These are phyloP conservation scores for Neolentinus lepideus DNA, from an alignment of 1,284 basidiomycete species.

Conservation along the genomic window DNA sequence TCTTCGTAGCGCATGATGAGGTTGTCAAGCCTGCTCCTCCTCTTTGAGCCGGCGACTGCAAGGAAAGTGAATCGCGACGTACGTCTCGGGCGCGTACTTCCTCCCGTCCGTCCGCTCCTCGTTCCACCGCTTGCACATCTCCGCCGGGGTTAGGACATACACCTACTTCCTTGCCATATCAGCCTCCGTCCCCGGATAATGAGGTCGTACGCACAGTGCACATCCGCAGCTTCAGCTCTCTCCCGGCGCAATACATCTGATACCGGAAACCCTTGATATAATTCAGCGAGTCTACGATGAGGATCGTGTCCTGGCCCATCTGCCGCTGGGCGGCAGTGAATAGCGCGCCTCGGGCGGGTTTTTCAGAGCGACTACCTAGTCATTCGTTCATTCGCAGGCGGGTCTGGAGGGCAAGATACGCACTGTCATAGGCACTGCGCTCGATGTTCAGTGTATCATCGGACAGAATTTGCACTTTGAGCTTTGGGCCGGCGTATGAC, in stretches of 20 bases:
- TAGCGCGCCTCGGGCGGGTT: conserved; percentile 82
- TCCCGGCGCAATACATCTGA: conserved; percentile 94
- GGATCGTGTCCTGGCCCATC: conserved; percentile 66
- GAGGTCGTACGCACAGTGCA: conserved; percentile 68
- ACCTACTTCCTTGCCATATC: conserved; percentile 38
- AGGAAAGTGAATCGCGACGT: conserved; percentile 21
- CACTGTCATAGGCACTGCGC: conserved; percentile 72
- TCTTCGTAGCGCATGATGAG: conserved; percentile 90
- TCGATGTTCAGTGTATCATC: conserved; percentile 70
- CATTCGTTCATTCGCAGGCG: conserved; percentile 1
- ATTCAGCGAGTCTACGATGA: conserved; percentile 88
- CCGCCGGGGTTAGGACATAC: conserved; percentile 73
- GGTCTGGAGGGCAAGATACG: conserved; percentile 15
- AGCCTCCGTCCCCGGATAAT: background rate
- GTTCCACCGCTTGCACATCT: conserved; percentile 79
- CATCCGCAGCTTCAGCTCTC: conserved; percentile 80
- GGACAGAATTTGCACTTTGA: conserved; percentile 65
- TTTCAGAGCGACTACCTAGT: conserved; percentile 78
- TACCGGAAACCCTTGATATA: conserved; percentile 98
- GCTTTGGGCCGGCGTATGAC: conserved; percentile 42
- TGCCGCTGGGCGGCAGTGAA: conserved; percentile 81
- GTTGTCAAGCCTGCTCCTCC: conserved; percentile 71
- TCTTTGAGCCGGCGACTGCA: background rate
- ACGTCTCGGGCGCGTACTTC: conserved; percentile 73
- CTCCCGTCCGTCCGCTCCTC: conserved; percentile 35